A percentile compares a stretch with the other conserved stretches of the same genome.
Conservation (phyloP, 2,329 filamentous ascomycete species). For the Botrytis galanthina region DNA sequence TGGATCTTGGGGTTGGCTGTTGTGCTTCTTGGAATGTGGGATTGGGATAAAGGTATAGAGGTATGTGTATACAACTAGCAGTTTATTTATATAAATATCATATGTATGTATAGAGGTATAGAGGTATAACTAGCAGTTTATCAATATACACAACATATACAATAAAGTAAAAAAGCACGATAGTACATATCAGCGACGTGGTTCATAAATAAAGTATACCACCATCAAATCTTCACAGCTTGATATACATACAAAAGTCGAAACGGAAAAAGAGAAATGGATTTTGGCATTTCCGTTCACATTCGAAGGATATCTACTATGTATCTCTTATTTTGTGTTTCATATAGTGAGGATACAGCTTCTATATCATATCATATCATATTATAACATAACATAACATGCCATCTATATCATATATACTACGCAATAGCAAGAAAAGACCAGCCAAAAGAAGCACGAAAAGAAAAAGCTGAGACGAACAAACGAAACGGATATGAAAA, state of each 20-base stretch:
- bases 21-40: not conserved
- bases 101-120: too few relatives aligned
- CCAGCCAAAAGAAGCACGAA: not conserved
- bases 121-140: not conserved
- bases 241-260: too few relatives aligned
- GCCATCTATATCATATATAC: not conserved
- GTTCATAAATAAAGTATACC: too few relatives aligned
- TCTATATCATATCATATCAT: not conserved
- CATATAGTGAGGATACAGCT: not conserved
- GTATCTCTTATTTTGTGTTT: not conserved
- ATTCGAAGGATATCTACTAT: not conserved
- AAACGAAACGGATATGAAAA: not conserved
- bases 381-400: not conserved
- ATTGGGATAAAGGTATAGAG: not conserved
- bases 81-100: not conserved
- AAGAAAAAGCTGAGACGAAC: not conserved
- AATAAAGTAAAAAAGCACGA: too few relatives aligned
- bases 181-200: too few relatives aligned
- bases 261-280: not conserved
- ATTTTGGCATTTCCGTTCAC: not conserved
- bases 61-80: not conserved
- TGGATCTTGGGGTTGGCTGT: fast-evolving
- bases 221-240: too few relatives aligned
- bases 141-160: not conserved
- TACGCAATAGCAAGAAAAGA: not conserved